Evolutionary conservation across 1,284 basidiomycete species (phyloP).

Genomic region (Ceratobasidium sp.): DNA sequence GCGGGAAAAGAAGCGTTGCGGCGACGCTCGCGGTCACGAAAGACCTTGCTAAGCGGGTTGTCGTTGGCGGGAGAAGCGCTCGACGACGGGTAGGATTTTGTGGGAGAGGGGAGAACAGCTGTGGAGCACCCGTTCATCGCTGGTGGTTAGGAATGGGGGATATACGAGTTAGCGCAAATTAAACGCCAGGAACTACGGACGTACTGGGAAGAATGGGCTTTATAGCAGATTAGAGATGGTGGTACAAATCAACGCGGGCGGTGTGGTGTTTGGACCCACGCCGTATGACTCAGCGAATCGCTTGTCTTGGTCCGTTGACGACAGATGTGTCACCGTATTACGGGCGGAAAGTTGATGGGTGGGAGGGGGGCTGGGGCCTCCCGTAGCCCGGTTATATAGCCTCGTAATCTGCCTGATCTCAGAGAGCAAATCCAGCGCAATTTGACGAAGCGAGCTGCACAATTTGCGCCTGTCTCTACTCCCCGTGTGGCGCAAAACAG

Average conservation of each 20-base stretch:
- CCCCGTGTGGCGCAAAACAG: slow-evolving; percentile 38
- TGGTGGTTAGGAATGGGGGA: too few species aligned
- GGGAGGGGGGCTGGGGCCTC: background rate
- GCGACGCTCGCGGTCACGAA: slow-evolving; percentile 30
- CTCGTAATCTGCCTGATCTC: slow-evolving; percentile 14
- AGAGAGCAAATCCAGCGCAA: slow-evolving; percentile 17
- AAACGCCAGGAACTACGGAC: too few species aligned
- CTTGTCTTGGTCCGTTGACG: background rate
- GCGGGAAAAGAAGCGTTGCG: slow-evolving; percentile 33
- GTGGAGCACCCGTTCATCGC: slow-evolving; percentile 31
- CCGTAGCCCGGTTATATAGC: slow-evolving; percentile 20
- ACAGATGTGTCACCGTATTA: background rate
- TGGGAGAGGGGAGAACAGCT: slow-evolving; percentile 28
- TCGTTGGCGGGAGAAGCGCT: slow-evolving; percentile 28
- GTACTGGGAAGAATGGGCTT: background rate
- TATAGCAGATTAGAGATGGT: background rate
- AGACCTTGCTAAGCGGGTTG: slow-evolving; percentile 20
- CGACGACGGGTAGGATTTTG: slow-evolving; percentile 38
- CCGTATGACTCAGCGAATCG: slow-evolving; percentile 34
- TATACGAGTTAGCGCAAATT: background rate
- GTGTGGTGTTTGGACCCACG: slow-evolving; percentile 12
- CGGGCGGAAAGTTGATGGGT: slow-evolving; percentile 5
- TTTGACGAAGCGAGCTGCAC: slow-evolving; percentile 35
- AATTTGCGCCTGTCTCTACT: slow-evolving; percentile 21
- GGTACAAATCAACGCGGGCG: background rate